These are phyloP conservation scores for Scheffersomyces segobiensis DNA, from an alignment of 1,139 yeast species.

Conservation along the genomic window DNA sequence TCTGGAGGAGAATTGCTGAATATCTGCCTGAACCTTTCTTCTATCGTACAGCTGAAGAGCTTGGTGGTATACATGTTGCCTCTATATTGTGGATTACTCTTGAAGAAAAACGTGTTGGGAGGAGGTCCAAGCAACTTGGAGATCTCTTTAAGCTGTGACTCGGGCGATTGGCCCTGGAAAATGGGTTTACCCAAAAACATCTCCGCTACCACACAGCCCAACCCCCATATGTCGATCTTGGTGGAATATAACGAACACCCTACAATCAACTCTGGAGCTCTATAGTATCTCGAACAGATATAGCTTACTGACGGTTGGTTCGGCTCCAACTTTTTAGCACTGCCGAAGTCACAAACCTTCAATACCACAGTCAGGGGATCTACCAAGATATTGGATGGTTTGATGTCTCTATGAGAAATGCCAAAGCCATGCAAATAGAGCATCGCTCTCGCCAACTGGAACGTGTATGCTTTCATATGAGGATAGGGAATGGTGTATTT, in stretches of 20 bases:
- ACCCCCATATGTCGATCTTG: constrained; percentile 82
- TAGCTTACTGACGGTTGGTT: constrained; percentile 76
- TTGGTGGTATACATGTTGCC: constrained; percentile 75
- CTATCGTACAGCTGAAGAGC: constrained; percentile 60
- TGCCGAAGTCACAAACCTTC: constrained; percentile 81
- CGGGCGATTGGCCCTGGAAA: constrained; percentile 78
- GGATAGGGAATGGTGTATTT: constrained; percentile 68
- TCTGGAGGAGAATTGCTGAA: constrained; percentile 69
- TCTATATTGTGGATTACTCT: constrained; percentile 70
- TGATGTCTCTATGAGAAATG: constrained; percentile 78
- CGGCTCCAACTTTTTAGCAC: constrained; percentile 74
- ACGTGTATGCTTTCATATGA: constrained; percentile 76
- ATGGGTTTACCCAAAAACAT: constrained; percentile 81
- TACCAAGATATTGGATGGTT: constrained; percentile 75
- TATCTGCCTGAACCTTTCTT: constrained; percentile 65
- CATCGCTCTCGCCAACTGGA: constrained; percentile 81
- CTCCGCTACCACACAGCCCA: constrained; percentile 84
- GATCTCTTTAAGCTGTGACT: constrained; percentile 73
- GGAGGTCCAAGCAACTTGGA: constrained; percentile 78
- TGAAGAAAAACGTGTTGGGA: constrained; percentile 69
- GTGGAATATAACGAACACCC: constrained; percentile 77
- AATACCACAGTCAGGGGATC: constrained; percentile 66
- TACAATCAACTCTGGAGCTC: constrained; percentile 81
- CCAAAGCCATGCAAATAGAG: constrained; percentile 77
- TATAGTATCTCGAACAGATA: constrained; percentile 76